Conservation (phyloP, 768 basidiomycete species). For the Clathrus columnatus region DNA sequence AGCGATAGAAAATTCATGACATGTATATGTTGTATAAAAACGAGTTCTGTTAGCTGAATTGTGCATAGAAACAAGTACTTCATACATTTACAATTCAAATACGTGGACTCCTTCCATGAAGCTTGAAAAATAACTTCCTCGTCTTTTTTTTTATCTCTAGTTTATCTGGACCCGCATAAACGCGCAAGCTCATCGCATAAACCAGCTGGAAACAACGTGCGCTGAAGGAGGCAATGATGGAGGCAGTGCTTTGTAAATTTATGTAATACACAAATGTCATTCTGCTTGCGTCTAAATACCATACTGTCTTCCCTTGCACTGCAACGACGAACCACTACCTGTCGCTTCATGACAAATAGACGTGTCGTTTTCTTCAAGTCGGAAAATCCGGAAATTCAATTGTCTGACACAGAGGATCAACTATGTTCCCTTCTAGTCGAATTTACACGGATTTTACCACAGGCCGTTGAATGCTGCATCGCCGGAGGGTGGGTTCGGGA, state of each 20-base stretch:
- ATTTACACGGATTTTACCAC: constrained; percentile 52
- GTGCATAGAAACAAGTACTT: too few relatives aligned
- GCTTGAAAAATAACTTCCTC: too few relatives aligned
- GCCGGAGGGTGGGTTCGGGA: constrained; percentile 99
- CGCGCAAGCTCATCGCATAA: neutral
- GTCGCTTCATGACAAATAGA: neutral
- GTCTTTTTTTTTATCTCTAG: too few relatives aligned
- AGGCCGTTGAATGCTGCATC: constrained; percentile 69
- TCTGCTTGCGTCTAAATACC: neutral
- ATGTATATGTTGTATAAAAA: too few relatives aligned
- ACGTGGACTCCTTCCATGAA: too few relatives aligned
- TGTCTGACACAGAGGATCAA: constrained; percentile 59
- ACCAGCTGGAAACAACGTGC: neutral
- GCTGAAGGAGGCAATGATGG: neutral
- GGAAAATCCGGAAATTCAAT: constrained; percentile 29
- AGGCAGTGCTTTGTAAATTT: neutral
- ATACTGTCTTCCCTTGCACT: neutral
- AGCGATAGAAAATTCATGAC: too few relatives aligned
- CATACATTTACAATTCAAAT: too few relatives aligned
- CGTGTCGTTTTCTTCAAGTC: neutral
- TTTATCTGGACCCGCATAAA: neutral
- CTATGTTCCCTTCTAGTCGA: constrained; percentile 76
- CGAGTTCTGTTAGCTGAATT: too few relatives aligned
- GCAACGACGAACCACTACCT: neutral
- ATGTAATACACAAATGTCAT: neutral